A percentile compares a stretch with the other conserved stretches of the same genome.
Evolutionary conservation across 768 basidiomycete species (phyloP).

Genomic region (Pleurotus ostreatus): DNA sequence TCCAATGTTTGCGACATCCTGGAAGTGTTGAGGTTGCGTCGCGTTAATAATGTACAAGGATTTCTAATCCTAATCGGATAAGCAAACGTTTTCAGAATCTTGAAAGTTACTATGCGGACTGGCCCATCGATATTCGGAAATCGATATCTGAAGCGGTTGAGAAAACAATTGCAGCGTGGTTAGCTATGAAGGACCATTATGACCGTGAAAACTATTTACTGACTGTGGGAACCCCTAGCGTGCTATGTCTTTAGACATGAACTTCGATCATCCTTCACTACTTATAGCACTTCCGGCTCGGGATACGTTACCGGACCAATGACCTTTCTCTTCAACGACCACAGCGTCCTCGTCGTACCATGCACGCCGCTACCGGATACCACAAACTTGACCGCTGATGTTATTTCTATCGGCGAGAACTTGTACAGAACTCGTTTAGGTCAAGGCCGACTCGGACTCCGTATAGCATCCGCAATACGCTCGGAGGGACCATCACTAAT

Average conservation of each 20-base stretch:
- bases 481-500: constrained; percentile 14
- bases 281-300: no score
- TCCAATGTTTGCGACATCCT: constrained; percentile 64
- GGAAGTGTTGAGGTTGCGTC: constrained; percentile 12
- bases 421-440: constrained; percentile 26
- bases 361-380: constrained; percentile 20
- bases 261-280: no score
- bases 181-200: not conserved
- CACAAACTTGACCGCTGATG: constrained; percentile 14
- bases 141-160: no score
- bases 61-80: constrained; percentile 26
- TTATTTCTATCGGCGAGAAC: constrained; percentile 24
- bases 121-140: not conserved
- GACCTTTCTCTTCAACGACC: constrained; percentile 32
- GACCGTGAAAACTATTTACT: not conserved
- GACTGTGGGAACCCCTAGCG: not conserved
- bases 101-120: not conserved
- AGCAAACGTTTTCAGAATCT: constrained; percentile 15
- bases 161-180: not conserved
- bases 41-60: constrained; percentile 30
- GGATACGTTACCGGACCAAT: constrained; percentile 14
- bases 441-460: constrained; percentile 14
- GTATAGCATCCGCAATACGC: constrained; percentile 10
- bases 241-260: no score
- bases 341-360: constrained; percentile 18